Evolutionary conservation across 163 green algal genomes (phyloP), one percentile per base, ranked within the genome.

Genomic region (Chlamydomonas reinhardtii): DNA sequence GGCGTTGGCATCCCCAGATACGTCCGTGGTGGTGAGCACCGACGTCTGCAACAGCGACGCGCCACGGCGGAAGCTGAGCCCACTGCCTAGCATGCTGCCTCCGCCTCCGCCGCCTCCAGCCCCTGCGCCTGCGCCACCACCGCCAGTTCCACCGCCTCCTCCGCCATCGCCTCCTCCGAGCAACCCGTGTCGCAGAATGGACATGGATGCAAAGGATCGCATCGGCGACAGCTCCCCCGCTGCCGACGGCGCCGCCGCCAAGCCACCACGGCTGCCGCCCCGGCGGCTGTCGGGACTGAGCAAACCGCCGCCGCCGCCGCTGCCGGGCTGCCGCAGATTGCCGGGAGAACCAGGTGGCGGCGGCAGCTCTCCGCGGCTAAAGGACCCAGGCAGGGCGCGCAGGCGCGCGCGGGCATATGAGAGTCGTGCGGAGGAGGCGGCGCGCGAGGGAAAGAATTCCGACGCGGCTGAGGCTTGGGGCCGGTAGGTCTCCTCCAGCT

Each of bases 381-480:
- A 56, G 14, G 48, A 56, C 12, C 48, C 48, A 2, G 48, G 48
- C 48, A 56, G 48, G 48, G 12, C 48, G 48, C 48, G 48, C 48
- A 82, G 61, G 35, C 35, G 76, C 37, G 76, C 54, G 19, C 59
- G 74, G 4, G 54, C 61, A 29, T 22, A 16, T 0, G 76, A 73
- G 19, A 73, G 61, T 62, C 65, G n/a, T 27, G 48, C 48, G 12
- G 62, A 27, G 61, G 76, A 84, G 64, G 32, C 64, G 64, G 2
- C 59, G 19, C 64, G 78, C 31, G 66, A 70, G 22, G 66, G 20
- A 32, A 76, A 76, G 66, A 71, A 85, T 32, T 76, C 79, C 11
- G 79, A 85, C 22, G 34, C 71, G 68, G 79, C 68, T 6, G 79
- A 85, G 1, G 68, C 19, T 52, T 31, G 39, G 54, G 79, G 79